Conservation (phyloP, 495 filamentous ascomycete genomes). For the Astrocystis sublimbata region DNA sequence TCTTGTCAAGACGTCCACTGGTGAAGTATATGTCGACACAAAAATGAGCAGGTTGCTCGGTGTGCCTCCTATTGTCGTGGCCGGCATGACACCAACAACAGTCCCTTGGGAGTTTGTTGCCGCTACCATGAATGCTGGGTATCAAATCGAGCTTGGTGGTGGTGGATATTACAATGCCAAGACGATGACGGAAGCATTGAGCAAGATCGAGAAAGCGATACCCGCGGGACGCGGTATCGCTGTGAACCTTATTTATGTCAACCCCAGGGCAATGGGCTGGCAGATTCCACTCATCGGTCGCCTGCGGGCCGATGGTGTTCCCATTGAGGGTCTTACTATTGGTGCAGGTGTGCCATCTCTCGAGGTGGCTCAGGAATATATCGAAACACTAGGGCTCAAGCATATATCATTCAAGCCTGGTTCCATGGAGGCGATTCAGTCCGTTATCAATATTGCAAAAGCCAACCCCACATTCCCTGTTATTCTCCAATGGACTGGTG, state of each 20-base stretch:
- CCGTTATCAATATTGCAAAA: constrained; percentile 89
- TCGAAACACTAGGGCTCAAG: constrained; percentile 89
- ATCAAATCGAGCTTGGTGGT: constrained; percentile 82
- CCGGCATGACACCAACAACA: constrained; percentile 89
- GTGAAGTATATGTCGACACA: constrained; percentile 89
- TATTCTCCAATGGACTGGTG: constrained; percentile 92
- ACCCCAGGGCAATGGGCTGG: constrained; percentile 94
- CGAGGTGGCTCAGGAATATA: constrained; percentile 92
- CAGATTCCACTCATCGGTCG: constrained; percentile 89
- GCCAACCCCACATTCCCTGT: constrained; percentile 88
- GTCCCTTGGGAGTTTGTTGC: constrained; percentile 92
- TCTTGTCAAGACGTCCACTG: constrained; percentile 81
- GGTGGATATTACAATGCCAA: constrained; percentile 94
- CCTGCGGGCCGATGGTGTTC: constrained; percentile 82
- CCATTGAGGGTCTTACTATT: constrained; percentile 92
- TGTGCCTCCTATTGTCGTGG: constrained; percentile 86
- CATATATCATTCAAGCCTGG: constrained; percentile 96
- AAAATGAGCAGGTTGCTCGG: constrained; percentile 95
- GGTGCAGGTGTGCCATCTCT: constrained; percentile 93
- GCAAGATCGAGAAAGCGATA: constrained; percentile 85
- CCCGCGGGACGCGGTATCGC: constrained; percentile 91
- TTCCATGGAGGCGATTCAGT: constrained; percentile 83
- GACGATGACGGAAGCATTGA: constrained; percentile 83
- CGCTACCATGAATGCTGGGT: constrained; percentile 89
- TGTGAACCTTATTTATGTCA: constrained; percentile 95